A percentile compares a stretch with the other conserved stretches of the same genome.
phyloP scores from a whole-genome alignment of 1,139 yeast species.

The Chernovozyma sophiae-reginae region DNA sequence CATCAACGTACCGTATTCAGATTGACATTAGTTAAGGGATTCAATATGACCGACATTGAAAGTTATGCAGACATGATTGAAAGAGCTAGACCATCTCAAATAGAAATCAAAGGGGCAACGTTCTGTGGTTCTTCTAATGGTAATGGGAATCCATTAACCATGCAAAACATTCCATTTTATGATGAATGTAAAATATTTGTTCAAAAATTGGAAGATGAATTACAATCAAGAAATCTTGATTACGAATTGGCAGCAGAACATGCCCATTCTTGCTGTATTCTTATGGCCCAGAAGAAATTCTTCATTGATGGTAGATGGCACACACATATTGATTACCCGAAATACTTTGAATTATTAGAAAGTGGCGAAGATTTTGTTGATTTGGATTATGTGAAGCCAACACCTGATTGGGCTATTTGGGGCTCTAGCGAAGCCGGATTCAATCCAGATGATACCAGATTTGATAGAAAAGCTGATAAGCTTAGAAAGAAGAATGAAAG shows the following conservation, averaged over 20 bases:
- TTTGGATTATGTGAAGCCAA: slow-evolving; percentile 73
- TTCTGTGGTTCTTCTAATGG: slow-evolving; percentile 82
- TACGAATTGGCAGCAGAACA: slow-evolving; percentile 93
- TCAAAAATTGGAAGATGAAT: slow-evolving; percentile 52
- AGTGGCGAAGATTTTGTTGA: slow-evolving; percentile 66
- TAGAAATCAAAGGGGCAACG: slow-evolving; percentile 92
- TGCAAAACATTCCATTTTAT: slow-evolving; percentile 93
- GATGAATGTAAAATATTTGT: slow-evolving; percentile 85
- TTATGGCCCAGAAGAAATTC: slow-evolving; percentile 75
- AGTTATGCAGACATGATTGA: slow-evolving; percentile 91
- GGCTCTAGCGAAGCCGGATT: slow-evolving; percentile 86
- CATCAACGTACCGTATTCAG: slow-evolving; percentile 91
- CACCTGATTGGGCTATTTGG: slow-evolving; percentile 90
- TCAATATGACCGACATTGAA: slow-evolving; percentile 75
- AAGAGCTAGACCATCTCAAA: slow-evolving; percentile 78
- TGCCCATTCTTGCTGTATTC: slow-evolving; percentile 90
- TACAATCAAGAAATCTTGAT: slow-evolving; percentile 56
- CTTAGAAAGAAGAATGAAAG: slow-evolving; percentile 41
- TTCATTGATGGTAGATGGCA: slow-evolving; percentile 72
- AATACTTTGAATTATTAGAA: slow-evolving; percentile 67
- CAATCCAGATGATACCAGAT: slow-evolving; percentile 77
- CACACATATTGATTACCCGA: slow-evolving; percentile 82
- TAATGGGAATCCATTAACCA: slow-evolving; percentile 84
- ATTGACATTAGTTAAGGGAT: slow-evolving; percentile 86
- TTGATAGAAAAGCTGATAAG: slow-evolving; percentile 64